These are phyloP conservation scores for Daedaleopsis sinensis DNA, from an alignment of 768 basidiomycete genomes.

Conservation along the genomic window DNA sequence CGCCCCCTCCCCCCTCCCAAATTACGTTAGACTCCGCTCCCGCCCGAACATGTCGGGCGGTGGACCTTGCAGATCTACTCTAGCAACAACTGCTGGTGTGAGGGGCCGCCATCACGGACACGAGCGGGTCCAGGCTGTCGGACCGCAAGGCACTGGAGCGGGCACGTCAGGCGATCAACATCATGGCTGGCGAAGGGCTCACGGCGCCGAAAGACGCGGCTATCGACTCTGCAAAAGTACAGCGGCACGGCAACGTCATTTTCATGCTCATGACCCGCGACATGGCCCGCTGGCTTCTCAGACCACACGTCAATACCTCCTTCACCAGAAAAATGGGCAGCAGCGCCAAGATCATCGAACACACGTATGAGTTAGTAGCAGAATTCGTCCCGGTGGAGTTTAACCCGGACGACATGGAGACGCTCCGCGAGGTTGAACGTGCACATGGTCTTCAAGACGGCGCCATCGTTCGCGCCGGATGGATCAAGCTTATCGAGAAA, in stretches of 20 bases:
- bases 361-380: constrained; percentile 5
- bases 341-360: constrained; percentile 1
- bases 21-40: constrained; percentile 5
- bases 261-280: not conserved
- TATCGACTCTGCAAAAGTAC: not conserved
- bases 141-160: not conserved
- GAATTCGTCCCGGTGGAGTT: constrained; percentile 7
- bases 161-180: not conserved
- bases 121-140: too few relatives aligned
- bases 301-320: not conserved
- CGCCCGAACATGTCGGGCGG: constrained; percentile 5
- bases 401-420: not conserved
- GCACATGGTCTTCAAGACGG: too few relatives aligned
- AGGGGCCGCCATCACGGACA: too few relatives aligned
- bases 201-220: too few relatives aligned
- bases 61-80: not conserved
- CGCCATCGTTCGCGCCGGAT: constrained; percentile 21
- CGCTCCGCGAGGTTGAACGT: too few relatives aligned
- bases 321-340: constrained; percentile 12
- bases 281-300: constrained; percentile 2
- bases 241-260: not conserved
- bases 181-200: constrained; percentile 1
- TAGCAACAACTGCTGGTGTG: not conserved
- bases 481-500: constrained; percentile 30
- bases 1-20: not conserved